A percentile compares a stretch with the other conserved stretches of the same genome.
Conservation (phyloP, 1,284 basidiomycete species). For the Tilletia indica region DNA sequence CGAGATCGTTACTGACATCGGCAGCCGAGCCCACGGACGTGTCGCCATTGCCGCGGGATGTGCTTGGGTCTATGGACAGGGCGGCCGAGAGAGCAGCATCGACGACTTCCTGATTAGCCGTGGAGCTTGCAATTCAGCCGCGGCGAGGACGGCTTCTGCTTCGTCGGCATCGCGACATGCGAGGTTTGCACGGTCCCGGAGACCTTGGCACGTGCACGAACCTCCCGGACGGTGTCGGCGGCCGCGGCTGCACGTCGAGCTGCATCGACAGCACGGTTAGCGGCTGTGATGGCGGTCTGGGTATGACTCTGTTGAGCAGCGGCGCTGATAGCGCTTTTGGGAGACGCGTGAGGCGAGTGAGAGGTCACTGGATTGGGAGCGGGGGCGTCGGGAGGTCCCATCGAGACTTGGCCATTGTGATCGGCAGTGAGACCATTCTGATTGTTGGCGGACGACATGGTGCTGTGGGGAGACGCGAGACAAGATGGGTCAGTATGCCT, state of each 20-base stretch:
- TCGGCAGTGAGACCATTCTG: not conserved
- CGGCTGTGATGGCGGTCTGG: not conserved
- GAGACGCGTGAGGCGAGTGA: not conserved
- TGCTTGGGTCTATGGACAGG: not conserved
- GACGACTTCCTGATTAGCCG: constrained; percentile 12
- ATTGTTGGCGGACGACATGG: not conserved
- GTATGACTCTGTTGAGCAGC: not conserved
- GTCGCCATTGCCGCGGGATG: not conserved
- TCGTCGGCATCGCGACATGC: constrained; percentile 13
- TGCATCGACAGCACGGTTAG: constrained; percentile 7
- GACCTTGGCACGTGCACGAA: constrained; percentile 7
- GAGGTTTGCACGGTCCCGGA: constrained; percentile 4
- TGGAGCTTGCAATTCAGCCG: not conserved
- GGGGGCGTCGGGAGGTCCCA: not conserved
- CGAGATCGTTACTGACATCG: constrained; percentile 14
- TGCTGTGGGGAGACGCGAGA: not conserved
- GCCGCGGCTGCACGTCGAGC: constrained; percentile 8
- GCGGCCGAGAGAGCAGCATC: constrained; percentile 10
- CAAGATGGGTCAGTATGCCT: too few relatives aligned
- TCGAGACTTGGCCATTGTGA: not conserved
- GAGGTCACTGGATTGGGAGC: not conserved
- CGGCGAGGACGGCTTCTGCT: not conserved
- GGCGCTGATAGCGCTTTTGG: not conserved
- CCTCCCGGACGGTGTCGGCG: constrained; percentile 7
- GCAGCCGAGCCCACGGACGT: not conserved